Percentiles rank a stretch among this genome's conserved stretches.
These are phyloP conservation scores for Pterocarpus santalinus DNA, from an alignment of 306 rosid species.

Conservation along the genomic window DNA sequence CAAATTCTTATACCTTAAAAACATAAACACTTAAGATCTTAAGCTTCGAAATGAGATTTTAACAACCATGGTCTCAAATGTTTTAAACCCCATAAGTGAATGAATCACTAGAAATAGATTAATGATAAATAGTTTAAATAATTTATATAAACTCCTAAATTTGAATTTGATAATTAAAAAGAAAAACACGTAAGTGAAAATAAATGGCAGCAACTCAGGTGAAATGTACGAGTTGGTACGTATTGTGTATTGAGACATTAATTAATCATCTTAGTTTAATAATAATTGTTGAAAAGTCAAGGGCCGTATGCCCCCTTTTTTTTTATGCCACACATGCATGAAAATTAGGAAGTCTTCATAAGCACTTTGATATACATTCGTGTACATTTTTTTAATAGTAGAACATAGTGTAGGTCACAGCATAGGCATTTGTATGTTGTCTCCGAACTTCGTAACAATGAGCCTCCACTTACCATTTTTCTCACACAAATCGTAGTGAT, in stretches of 20 bases:
- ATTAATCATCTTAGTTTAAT: neutral
- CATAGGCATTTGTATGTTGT: slow-evolving; percentile 30
- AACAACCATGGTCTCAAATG: too few relatives aligned
- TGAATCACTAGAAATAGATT: too few relatives aligned
- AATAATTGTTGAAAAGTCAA: neutral
- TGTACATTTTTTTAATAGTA: neutral
- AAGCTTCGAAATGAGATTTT: too few relatives aligned
- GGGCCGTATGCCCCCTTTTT: neutral
- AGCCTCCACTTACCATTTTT: slow-evolving; percentile 26
- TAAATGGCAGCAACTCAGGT: too few relatives aligned
- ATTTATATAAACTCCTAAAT: too few relatives aligned
- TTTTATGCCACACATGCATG: neutral
- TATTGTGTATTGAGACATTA: neutral
- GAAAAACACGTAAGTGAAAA: too few relatives aligned
- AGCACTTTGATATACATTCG: neutral
- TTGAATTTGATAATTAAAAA: too few relatives aligned
- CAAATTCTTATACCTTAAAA: too few relatives aligned
- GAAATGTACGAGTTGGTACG: too few relatives aligned
- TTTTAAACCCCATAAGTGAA: too few relatives aligned
- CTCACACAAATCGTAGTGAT: neutral
- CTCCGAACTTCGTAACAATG: slow-evolving; percentile 25
- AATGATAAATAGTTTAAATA: too few relatives aligned
- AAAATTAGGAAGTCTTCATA: neutral
- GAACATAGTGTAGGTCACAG: slow-evolving; percentile 5
- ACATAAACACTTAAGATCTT: too few relatives aligned